Evolutionary conservation across 2,329 filamentous ascomycete species (phyloP).

Genomic region (Neonectria punicea): DNA sequence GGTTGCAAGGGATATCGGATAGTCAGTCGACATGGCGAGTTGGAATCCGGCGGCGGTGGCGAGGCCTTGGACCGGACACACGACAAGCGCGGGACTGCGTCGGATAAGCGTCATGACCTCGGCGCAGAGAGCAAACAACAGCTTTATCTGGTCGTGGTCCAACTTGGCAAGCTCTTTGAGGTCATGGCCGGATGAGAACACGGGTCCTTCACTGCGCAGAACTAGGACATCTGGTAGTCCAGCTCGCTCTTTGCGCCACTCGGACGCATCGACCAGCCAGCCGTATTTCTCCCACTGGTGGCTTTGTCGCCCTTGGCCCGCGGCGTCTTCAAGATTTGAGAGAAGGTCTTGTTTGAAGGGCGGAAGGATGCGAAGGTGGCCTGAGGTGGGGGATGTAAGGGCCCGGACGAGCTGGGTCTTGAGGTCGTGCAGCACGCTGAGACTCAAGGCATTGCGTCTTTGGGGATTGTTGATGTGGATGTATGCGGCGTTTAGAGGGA

Average conservation of each 20-base stretch:
- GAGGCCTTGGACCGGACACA: conserved; percentile 39
- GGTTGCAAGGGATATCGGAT: conserved; percentile 29
- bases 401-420: conserved; percentile 33
- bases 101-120: conserved; percentile 39
- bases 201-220: conserved; percentile 36
- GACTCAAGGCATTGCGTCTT: conserved; percentile 38
- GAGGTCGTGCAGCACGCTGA: conserved; percentile 29
- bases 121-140: conserved; percentile 32
- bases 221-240: conserved; percentile 37
- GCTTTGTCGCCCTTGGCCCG: background rate
- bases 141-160: conserved; percentile 26
- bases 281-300: conserved; percentile 29
- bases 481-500: conserved; percentile 30
- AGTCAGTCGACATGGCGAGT: conserved; percentile 39
- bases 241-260: conserved; percentile 36
- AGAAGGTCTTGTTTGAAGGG: conserved; percentile 24
- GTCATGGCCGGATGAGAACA: conserved; percentile 40
- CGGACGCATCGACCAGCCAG: conserved; percentile 34
- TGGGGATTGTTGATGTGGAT: conserved; percentile 34
- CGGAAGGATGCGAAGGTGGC: conserved; percentile 28
- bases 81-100: conserved; percentile 34
- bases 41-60: conserved; percentile 41
- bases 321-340: conserved; percentile 15
- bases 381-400: conserved; percentile 22
- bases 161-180: conserved; percentile 34